Conservation (phyloP, 2,329 filamentous ascomycete species). For the Arachnomyces sp. region DNA sequence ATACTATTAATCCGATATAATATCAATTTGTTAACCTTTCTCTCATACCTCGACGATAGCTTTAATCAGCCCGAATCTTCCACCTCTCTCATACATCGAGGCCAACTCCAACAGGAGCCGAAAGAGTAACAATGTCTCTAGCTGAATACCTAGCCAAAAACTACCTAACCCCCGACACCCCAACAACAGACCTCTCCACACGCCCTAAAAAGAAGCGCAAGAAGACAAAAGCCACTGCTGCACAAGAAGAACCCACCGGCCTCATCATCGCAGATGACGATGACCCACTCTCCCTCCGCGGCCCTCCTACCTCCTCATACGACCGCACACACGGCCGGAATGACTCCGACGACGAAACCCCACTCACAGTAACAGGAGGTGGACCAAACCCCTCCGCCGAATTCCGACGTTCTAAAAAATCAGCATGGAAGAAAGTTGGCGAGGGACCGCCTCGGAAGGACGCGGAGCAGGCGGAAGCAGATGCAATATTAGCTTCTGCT, state of each 20-base stretch:
- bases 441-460: conserved; percentile 29
- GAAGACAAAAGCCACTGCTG: conserved; percentile 45
- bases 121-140: conserved; percentile 41
- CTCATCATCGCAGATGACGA: conserved; percentile 34
- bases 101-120: not conserved
- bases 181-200: conserved; percentile 21
- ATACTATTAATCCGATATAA: too few relatives aligned
- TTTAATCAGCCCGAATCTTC: not conserved
- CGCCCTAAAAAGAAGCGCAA: conserved; percentile 52
- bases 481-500: conserved; percentile 68
- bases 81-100: not conserved
- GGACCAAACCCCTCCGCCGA: conserved; percentile 32
- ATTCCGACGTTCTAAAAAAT: conserved; percentile 70
- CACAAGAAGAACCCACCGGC: conserved; percentile 48
- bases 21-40: too few relatives aligned
- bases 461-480: conserved; percentile 59
- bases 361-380: conserved; percentile 11
- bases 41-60: not conserved
- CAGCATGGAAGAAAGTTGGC: conserved; percentile 68
- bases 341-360: conserved; percentile 24
- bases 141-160: conserved; percentile 84
- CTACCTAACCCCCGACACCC: conserved; percentile 65
- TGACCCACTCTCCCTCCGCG: conserved; percentile 30
- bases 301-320: conserved; percentile 18
- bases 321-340: conserved; percentile 11